A percentile compares a stretch with the other conserved stretches of the same genome.
These are phyloP conservation scores for Paecilomyces variotii DNA, from an alignment of 2,329 filamentous ascomycete species.

Conservation along the genomic window DNA sequence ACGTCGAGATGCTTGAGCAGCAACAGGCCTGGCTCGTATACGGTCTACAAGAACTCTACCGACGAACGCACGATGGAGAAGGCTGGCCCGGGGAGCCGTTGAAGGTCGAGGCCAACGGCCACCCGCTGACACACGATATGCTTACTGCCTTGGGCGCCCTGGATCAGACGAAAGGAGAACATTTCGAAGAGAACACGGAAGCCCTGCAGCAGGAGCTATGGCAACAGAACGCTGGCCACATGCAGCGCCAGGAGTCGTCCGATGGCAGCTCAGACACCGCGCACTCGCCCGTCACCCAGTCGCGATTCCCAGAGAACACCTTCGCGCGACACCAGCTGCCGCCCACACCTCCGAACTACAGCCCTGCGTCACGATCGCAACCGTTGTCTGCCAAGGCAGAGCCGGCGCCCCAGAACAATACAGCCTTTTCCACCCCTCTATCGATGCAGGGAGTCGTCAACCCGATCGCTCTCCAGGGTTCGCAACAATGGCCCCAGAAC, in stretches of 20 bases:
- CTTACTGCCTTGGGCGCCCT: constrained; percentile 52
- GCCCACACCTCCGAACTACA: constrained; percentile 34
- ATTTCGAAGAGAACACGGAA: constrained; percentile 52
- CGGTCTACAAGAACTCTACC: constrained; percentile 54
- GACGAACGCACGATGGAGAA: constrained; percentile 43
- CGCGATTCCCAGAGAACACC: constrained; percentile 4
- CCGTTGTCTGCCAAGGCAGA: constrained; percentile 21
- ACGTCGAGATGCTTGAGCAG: constrained; percentile 60
- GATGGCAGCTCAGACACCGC: constrained; percentile 52
- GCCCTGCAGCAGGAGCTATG: constrained; percentile 49
- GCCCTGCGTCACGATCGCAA: constrained; percentile 23
- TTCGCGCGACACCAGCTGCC: constrained; percentile 20
- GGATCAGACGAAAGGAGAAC: constrained; percentile 44
- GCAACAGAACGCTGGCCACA: constrained; percentile 44
- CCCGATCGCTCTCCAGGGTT: constrained; percentile 25
- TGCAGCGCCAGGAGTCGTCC: constrained; percentile 47
- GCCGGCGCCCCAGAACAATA: constrained; percentile 12
- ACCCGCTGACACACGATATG: constrained; percentile 57
- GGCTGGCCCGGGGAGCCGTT: constrained; percentile 50
- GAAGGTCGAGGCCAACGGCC: constrained; percentile 43
- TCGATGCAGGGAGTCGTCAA: constrained; percentile 29
- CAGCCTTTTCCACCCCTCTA: constrained; percentile 16
- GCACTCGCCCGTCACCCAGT: constrained; percentile 31
- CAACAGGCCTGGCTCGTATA: constrained; percentile 56
- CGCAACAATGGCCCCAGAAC: constrained; percentile 17